phyloP scores from a whole-genome alignment of 345 rosid genomes.

The Pelargonium nanum region DNA sequence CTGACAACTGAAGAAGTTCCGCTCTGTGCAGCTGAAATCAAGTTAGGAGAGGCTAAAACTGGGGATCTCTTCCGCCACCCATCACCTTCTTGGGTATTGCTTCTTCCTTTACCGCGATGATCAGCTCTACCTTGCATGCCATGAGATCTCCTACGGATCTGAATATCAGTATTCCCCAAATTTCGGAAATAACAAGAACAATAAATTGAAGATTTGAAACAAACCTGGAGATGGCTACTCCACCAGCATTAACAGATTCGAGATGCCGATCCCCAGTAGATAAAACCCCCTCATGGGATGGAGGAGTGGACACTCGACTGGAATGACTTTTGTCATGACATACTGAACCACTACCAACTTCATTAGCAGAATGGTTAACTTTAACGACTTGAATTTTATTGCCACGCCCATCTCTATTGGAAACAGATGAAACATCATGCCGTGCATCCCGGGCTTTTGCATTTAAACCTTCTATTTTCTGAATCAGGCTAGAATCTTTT shows the following conservation, averaged over 20 bases:
- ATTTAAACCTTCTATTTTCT: slow-evolving; percentile 84
- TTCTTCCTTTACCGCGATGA: slow-evolving; percentile 48
- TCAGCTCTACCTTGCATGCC: slow-evolving; percentile 44
- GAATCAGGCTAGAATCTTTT: slow-evolving; percentile 57
- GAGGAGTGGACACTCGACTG: slow-evolving; percentile 20
- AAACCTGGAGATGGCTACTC: slow-evolving; percentile 47
- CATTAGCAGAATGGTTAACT: slow-evolving; percentile 24
- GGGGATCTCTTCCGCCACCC: slow-evolving; percentile 42
- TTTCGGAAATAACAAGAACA: slow-evolving; percentile 12
- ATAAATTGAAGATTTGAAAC: slow-evolving; percentile 18
- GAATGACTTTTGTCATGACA: slow-evolving; percentile 23
- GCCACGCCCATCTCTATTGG: slow-evolving; percentile 33
- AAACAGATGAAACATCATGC: slow-evolving; percentile 27
- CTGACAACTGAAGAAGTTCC: slow-evolving; percentile 30
- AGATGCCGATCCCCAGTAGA: slow-evolving; percentile 32
- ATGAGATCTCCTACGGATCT: slow-evolving; percentile 54
- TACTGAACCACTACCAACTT: slow-evolving; percentile 24
- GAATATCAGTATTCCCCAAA: slow-evolving; percentile 24
- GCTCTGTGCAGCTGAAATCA: slow-evolving; percentile 19
- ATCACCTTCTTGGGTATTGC: slow-evolving; percentile 40
- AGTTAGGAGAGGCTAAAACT: slow-evolving; percentile 24
- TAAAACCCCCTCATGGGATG: slow-evolving; percentile 23
- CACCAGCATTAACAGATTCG: slow-evolving; percentile 25
- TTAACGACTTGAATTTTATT: slow-evolving; percentile 26
- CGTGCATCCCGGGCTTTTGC: slow-evolving; percentile 57